phyloP scores from a whole-genome alignment of 257 asterid species.

The Avicennia marina region DNA sequence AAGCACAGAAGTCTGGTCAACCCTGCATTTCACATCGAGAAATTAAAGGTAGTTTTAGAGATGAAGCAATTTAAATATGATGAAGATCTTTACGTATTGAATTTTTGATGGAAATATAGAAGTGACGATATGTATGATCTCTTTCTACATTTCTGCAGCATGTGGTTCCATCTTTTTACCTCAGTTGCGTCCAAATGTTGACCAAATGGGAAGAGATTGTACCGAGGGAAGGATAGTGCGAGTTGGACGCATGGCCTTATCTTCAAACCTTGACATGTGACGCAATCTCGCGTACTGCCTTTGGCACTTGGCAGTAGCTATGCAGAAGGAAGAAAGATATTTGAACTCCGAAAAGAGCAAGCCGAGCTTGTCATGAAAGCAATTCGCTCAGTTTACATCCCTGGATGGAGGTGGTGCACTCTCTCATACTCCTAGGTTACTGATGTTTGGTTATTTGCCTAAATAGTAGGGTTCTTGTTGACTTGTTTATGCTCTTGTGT shows the following conservation, averaged over 20 bases:
- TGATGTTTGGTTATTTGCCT: too few relatives aligned
- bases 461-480: too few relatives aligned
- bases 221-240: constrained; percentile 25
- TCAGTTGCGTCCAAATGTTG: constrained; percentile 50
- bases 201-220: constrained; percentile 45
- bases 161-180: constrained; percentile 34
- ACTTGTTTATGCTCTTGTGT: too few relatives aligned
- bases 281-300: constrained; percentile 46
- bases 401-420: constrained; percentile 27
- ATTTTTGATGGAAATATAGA: too few relatives aligned
- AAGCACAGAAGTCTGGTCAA: constrained; percentile 38
- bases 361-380: constrained; percentile 6
- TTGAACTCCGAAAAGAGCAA: constrained; percentile 30
- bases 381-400: constrained; percentile 13
- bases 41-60: constrained; percentile 30
- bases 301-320: constrained; percentile 41
- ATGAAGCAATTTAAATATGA: too few relatives aligned
- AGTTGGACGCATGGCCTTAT: constrained; percentile 54
- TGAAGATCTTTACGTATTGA: too few relatives aligned
- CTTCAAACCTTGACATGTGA: constrained; percentile 46
- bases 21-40: constrained; percentile 44
- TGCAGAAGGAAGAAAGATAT: constrained; percentile 37
- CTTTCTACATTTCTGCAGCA: too few relatives aligned
- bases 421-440: too few relatives aligned
- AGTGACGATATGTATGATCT: too few relatives aligned